phyloP scores from a whole-genome alignment of 1,284 basidiomycete species.

The Phylloboletellus chloephorus region DNA sequence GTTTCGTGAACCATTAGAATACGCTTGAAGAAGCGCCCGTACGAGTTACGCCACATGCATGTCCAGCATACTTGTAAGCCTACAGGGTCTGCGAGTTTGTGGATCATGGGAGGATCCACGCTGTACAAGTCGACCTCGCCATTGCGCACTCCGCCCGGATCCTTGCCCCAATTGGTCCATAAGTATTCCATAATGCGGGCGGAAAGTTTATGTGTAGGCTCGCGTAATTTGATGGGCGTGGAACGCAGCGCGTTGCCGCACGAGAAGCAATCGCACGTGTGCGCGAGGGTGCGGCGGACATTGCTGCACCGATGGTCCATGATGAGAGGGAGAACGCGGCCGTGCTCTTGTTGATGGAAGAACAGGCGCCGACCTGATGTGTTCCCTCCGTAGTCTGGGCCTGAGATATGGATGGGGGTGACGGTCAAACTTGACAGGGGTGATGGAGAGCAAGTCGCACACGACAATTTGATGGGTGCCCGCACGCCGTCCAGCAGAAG shows the following conservation, averaged over 20 bases:
- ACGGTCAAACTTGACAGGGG: background rate
- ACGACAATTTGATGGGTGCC: constrained; percentile 1
- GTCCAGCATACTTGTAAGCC: constrained; percentile 69
- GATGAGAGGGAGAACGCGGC: constrained; percentile 84
- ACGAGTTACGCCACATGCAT: constrained; percentile 70
- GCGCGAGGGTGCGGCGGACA: constrained; percentile 72
- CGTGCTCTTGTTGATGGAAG: constrained; percentile 23
- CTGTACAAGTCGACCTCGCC: constrained; percentile 76
- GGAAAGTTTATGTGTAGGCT: constrained; percentile 68
- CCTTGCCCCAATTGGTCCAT: constrained; percentile 77
- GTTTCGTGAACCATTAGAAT: constrained; percentile 29
- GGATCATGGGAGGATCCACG: constrained; percentile 75
- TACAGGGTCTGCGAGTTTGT: constrained; percentile 49
- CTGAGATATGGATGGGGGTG: constrained; percentile 51
- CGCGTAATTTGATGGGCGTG: constrained; percentile 52
- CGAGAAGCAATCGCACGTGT: constrained; percentile 73
- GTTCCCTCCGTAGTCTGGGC: constrained; percentile 77
- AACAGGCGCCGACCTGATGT: constrained; percentile 52
- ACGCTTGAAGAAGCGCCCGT: constrained; percentile 66
- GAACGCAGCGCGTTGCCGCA: constrained; percentile 79
- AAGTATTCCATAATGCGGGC: constrained; percentile 66
- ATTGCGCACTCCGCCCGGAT: constrained; percentile 50
- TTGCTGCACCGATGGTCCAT: constrained; percentile 86
- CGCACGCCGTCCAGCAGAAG: constrained; percentile 80
- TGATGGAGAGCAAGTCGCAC: constrained; percentile 2